phyloP scores from a whole-genome alignment of 495 filamentous ascomycete species.

The Sphaerosporella brunnea region DNA sequence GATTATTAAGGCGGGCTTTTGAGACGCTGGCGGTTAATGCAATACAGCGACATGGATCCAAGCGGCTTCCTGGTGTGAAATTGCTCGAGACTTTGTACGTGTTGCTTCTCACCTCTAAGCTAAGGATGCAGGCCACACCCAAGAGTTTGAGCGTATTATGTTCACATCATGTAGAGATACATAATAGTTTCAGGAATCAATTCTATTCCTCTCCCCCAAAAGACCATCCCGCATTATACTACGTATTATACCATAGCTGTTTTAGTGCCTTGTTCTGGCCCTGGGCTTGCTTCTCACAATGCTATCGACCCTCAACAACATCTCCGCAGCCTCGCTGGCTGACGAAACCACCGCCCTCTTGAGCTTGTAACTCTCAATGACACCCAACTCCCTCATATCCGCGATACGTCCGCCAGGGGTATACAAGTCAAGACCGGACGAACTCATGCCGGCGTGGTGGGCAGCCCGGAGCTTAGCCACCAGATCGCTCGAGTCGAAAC shows the following conservation, averaged over 20 bases:
- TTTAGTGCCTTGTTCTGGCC: conserved; percentile 9
- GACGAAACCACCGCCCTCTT: conserved; percentile 92
- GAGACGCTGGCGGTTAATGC: too few species aligned
- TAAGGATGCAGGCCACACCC: too few species aligned
- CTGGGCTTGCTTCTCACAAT: conserved; percentile 26
- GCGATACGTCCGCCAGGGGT: conserved; percentile 83
- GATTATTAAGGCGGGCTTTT: conserved; percentile 33
- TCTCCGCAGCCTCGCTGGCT: conserved; percentile 90
- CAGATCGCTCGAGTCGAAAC: conserved; percentile 83
- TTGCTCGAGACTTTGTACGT: too few species aligned
- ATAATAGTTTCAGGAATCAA: too few species aligned
- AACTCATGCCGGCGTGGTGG: conserved; percentile 84
- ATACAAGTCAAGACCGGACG: conserved; percentile 73
- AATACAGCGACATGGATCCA: too few species aligned
- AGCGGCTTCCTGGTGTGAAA: too few species aligned
- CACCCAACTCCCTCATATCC: conserved; percentile 89
- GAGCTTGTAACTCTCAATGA: conserved; percentile 98
- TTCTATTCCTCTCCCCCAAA: too few species aligned
- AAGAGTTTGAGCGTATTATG: too few species aligned
- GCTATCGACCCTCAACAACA: conserved; percentile 30
- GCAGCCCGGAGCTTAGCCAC: conserved; percentile 81
- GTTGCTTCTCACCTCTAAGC: too few species aligned
- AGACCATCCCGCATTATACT: too few species aligned
- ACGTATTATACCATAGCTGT: too few species aligned
- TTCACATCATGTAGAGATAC: too few species aligned